Base-by-base conservation (phyloP, 345 rosid species). In the Eucalyptus leucophloia region DNA sequence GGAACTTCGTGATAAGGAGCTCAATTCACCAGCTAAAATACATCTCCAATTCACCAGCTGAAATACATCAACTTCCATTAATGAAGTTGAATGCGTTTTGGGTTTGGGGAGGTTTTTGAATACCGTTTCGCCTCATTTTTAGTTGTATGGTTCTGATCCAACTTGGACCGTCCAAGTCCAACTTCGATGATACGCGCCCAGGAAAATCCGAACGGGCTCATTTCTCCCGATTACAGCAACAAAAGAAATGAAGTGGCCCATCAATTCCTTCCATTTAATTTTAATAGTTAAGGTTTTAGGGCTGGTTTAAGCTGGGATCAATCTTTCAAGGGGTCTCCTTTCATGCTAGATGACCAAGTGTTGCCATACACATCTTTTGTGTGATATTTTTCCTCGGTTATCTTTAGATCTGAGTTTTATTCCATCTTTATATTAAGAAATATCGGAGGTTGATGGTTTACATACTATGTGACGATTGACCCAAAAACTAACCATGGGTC, bases 1-100 rank as follows among this genome's bases (percentile, higher is more conserved):
- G 90, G 95, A 93, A 90, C 94, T 97, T 26, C 96, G 89, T 87
- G 99, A 94, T 87, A 95, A 96, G 95, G 97, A 98, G 92, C 7
- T 56, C 62, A 24, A 24, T 24, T 56, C 62, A 2, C 30, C 62
- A 56, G 28, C 30, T 56, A 24, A 24, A 9, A 2, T 11, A 5
- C 30, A 56, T 11, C 62, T 50, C 16, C 19, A 50, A 6, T 50
- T 50, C 53, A 2, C 53, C 53, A 16, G 53, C 53, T 50, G 3
- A 16, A 50, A 50, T 50, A 50, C 53, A 50, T 50, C 1, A 50
- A 50, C 50, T 50, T 50, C 54, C 18, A 50, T 17, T 2, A 50
- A 50, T 54, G 58, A 54, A 54, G 26, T 54, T 9, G 24, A 54
- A 21, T 4, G 54, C 8, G 21, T 51, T 51, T 18, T 51, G 54